Conservation (phyloP, 169 alveolate genomes). For the Plasmodium gaboni region DNA sequence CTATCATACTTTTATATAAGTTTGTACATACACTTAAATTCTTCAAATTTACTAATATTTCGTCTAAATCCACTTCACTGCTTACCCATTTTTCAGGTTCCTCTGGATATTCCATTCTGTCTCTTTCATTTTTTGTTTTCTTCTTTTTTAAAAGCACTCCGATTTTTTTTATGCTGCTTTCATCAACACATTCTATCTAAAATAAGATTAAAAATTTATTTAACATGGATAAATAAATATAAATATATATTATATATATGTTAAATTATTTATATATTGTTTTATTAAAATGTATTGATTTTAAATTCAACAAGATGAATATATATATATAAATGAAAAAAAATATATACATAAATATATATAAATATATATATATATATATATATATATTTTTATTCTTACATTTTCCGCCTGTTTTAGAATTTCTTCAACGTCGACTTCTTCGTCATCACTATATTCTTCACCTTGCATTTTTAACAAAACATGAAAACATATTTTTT, state of each 20-base stretch:
- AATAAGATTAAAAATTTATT: not conserved
- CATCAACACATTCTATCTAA: slow-evolving; percentile 71
- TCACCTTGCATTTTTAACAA: not conserved
- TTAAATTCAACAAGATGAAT: no score
- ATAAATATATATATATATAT: no score
- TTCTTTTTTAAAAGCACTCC: slow-evolving; percentile 59
- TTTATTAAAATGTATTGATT: not conserved
- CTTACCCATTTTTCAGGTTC: slow-evolving; percentile 74
- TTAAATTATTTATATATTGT: not conserved
- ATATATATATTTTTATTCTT: not conserved
- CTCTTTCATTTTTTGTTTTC: slow-evolving; percentile 65
- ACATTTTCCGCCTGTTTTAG: slow-evolving; percentile 72
- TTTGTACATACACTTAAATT: slow-evolving; percentile 73
- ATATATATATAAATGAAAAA: no score
- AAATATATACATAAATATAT: no score
- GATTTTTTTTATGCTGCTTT: slow-evolving; percentile 53
- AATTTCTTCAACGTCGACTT: slow-evolving; percentile 67
- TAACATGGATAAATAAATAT: not conserved
- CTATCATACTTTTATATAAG: slow-evolving; percentile 67
- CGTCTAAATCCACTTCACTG: slow-evolving; percentile 76
- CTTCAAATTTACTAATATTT: slow-evolving; percentile 56
- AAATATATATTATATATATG: not conserved
- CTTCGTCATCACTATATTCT: slow-evolving; percentile 75
- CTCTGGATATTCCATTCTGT: slow-evolving; percentile 74
- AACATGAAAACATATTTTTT: not conserved